Conservation (phyloP, 2,329 filamentous ascomycete genomes). For the Aspergillus felis region DNA sequence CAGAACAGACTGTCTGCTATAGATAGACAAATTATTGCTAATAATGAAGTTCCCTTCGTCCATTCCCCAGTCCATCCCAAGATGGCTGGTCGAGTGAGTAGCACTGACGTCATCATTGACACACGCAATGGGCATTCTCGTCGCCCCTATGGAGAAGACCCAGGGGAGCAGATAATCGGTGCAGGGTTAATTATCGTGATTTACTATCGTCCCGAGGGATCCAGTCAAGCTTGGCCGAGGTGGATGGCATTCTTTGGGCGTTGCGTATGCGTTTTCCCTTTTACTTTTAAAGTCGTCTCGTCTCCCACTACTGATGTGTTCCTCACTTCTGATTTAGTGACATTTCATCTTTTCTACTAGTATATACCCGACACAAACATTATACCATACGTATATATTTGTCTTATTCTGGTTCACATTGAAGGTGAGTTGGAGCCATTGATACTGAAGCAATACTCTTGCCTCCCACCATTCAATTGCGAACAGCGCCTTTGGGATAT, state of each 20-base stretch:
- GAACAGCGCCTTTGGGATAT: background rate
- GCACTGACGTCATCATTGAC: constrained; percentile 11
- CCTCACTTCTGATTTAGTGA: background rate
- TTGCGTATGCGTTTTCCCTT: background rate
- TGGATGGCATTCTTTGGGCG: background rate
- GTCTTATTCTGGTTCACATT: background rate
- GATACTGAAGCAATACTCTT: background rate
- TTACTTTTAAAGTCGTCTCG: background rate
- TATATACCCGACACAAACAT: background rate
- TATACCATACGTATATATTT: background rate
- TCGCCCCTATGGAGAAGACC: background rate
- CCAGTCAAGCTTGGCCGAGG: background rate
- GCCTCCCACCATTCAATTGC: background rate
- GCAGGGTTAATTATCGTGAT: background rate
- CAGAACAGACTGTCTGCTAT: background rate
- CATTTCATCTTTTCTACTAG: background rate
- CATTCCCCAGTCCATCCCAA: background rate
- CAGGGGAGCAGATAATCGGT: background rate
- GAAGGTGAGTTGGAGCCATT: background rate
- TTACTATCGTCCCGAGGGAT: background rate
- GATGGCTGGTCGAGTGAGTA: background rate
- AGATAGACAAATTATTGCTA: background rate
- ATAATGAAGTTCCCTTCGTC: background rate
- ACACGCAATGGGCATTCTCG: background rate
- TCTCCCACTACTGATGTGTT: background rate